These are phyloP conservation scores for Cladosporium sphaerospermum DNA, from an alignment of 2,329 filamentous ascomycete species.

Conservation along the genomic window DNA sequence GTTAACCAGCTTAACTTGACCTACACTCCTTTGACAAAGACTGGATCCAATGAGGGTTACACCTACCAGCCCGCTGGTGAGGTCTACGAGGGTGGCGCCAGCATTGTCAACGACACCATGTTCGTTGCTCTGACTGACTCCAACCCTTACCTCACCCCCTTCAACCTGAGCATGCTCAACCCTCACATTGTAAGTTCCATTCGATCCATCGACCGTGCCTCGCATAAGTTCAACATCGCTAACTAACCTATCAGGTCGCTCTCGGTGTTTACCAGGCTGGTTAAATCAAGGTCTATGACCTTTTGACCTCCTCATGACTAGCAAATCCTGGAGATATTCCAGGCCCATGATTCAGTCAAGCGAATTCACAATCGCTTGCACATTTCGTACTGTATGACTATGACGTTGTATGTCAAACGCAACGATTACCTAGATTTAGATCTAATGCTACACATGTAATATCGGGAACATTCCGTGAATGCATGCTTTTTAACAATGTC, in stretches of 20 bases:
- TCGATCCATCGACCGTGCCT: too few relatives aligned
- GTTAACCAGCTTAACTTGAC: conserved; percentile 61
- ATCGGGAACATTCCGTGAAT: too few relatives aligned
- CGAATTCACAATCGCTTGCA: not conserved
- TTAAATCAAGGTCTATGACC: conserved; percentile 30
- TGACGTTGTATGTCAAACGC: not conserved
- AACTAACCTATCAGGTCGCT: conserved; percentile 38
- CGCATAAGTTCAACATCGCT: too few relatives aligned
- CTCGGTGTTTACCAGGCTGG: conserved; percentile 73
- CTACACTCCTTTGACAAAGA: conserved; percentile 56
- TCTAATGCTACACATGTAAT: too few relatives aligned
- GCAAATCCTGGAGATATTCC: not conserved
- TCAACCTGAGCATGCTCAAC: conserved; percentile 68
- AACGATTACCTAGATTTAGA: not conserved
- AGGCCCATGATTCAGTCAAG: not conserved
- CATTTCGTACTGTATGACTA: conserved; percentile 8
- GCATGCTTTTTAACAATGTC: too few relatives aligned
- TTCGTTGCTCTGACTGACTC: conserved; percentile 70
- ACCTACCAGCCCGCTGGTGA: conserved; percentile 67
- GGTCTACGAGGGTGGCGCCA: conserved; percentile 62
- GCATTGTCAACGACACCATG: conserved; percentile 66
- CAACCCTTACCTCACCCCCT: conserved; percentile 64
- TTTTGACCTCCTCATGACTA: not conserved
- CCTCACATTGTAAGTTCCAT: conserved; percentile 53
- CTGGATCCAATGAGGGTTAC: conserved; percentile 54